phyloP scores from a whole-genome alignment of 2,329 filamentous ascomycete species.

The Aspergillus sp. region DNA sequence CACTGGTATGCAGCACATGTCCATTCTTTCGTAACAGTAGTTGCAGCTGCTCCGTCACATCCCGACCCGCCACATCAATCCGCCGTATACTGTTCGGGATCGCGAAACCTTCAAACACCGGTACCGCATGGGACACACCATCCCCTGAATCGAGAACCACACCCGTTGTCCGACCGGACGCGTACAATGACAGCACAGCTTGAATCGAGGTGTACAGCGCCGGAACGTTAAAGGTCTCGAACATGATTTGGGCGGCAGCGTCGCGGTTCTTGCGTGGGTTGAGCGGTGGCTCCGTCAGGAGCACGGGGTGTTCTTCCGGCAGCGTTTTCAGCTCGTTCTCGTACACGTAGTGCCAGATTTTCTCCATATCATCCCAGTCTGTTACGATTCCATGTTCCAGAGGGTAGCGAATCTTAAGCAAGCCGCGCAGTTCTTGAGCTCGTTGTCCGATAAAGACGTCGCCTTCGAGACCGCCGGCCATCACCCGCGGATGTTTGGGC shows the following conservation, averaged over 20 bases:
- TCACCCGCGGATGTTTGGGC: constrained; percentile 89
- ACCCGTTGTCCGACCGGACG: constrained; percentile 91
- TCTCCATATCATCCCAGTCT: constrained; percentile 99
- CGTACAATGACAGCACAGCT: constrained; percentile 92
- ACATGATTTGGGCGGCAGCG: constrained; percentile 93
- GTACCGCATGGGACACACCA: constrained; percentile 94
- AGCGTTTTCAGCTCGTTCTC: constrained; percentile 93
- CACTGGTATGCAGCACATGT: constrained; percentile 94
- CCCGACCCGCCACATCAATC: constrained; percentile 93
- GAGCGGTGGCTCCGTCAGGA: constrained; percentile 91
- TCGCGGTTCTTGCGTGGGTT: constrained; percentile 96
- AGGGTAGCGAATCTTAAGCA: constrained; percentile 94
- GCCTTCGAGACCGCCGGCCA: constrained; percentile 94
- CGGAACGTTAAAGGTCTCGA: constrained; percentile 98
- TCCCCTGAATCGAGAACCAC: constrained; percentile 95
- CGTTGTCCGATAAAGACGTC: constrained; percentile 96
- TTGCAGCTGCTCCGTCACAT: constrained; percentile 95
- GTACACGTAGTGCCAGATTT: constrained; percentile 98
- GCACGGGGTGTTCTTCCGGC: constrained; percentile 97
- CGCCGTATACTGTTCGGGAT: constrained; percentile 93
- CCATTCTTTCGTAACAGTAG: constrained; percentile 86
- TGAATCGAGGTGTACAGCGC: constrained; percentile 96
- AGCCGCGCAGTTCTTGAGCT: constrained; percentile 83
- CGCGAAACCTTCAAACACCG: constrained; percentile 96
- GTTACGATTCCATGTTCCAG: constrained; percentile 98